A percentile compares a stretch with the other conserved stretches of the same genome.
Evolutionary conservation across 2,329 filamentous ascomycete genomes (phyloP).

Genomic region (Ophiosphaerella narmari): DNA sequence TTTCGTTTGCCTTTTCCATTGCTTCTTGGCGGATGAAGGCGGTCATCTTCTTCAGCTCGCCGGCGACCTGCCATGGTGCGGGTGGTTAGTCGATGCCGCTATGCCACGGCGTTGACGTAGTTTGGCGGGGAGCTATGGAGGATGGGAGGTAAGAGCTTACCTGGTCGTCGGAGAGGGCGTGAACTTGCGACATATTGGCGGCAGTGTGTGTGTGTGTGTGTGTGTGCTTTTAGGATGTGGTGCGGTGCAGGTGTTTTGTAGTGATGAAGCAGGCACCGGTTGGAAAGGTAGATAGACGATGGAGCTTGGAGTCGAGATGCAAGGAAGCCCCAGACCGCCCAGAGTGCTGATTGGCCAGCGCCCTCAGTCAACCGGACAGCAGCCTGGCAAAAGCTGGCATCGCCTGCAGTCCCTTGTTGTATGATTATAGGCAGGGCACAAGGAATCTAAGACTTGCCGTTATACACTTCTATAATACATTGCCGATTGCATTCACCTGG

Average conservation of each 20-base stretch:
- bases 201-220: conserved; percentile 12
- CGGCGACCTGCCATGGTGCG: conserved; percentile 71
- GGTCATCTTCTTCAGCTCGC: conserved; percentile 99
- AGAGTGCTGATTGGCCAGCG: conserved; percentile 28
- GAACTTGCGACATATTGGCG: conserved; percentile 82
- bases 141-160: conserved; percentile 54
- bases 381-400: too few species aligned
- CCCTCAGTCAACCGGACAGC: not conserved
- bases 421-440: too few species aligned
- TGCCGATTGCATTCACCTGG: too few species aligned
- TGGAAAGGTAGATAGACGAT: conserved; percentile 11
- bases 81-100: conserved; percentile 35
- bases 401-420: too few species aligned
- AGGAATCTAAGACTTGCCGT: too few species aligned
- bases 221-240: conserved; percentile 10
- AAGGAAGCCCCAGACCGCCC: conserved; percentile 20
- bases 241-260: conserved; percentile 4
- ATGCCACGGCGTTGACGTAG: conserved; percentile 33
- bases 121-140: conserved; percentile 21
- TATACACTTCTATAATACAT: too few species aligned
- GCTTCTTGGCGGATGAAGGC: conserved; percentile 99
- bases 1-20: conserved; percentile 94
- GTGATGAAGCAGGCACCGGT: conserved; percentile 17
- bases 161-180: conserved; percentile 98
- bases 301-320: conserved; percentile 34